A percentile compares a stretch with the other conserved stretches of the same genome.
phyloP scores from a whole-genome alignment of 1,139 yeast genomes.

The Pichia sp. region DNA sequence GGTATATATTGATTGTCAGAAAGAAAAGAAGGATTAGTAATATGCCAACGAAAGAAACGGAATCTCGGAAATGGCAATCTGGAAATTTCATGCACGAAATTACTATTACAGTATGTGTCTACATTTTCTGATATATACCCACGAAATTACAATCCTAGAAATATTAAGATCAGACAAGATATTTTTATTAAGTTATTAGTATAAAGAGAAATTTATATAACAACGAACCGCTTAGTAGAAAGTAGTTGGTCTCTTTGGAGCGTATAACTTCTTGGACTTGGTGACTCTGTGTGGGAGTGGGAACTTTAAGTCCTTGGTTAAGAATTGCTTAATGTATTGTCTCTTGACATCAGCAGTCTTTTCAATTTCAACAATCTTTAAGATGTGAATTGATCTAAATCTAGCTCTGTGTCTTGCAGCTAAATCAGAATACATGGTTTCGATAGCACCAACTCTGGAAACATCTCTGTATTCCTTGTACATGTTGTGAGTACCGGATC shows the following conservation, averaged over 20 bases:
- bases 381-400: slow-evolving; percentile 98
- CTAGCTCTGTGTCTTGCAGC: slow-evolving; percentile 99
- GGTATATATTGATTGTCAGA: background rate
- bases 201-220: slow-evolving; percentile 17
- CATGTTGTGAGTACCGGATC: slow-evolving; percentile 99
- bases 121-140: too few species aligned
- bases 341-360: slow-evolving; percentile 98
- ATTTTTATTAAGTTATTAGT: slow-evolving; percentile 17
- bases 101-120: too few species aligned
- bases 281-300: slow-evolving; percentile 99
- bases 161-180: slow-evolving; percentile 12
- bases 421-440: slow-evolving; percentile 98
- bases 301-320: slow-evolving; percentile 95
- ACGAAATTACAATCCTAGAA: too few species aligned
- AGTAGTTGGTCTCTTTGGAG: slow-evolving; percentile 94
- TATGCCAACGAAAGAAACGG: too few species aligned
- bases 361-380: slow-evolving; percentile 98
- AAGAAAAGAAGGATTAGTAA: background rate
- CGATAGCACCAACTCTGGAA: slow-evolving; percentile 98
- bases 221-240: slow-evolving; percentile 58
- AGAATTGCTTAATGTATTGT: slow-evolving; percentile 97
- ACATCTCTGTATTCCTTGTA: slow-evolving; percentile 99
- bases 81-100: background rate
- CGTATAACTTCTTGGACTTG: slow-evolving; percentile 82
- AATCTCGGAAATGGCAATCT: background rate